These are phyloP conservation scores for Saposhnikovia divaricata DNA, from an alignment of 129 eudicot genomes.

Conservation along the genomic window DNA sequence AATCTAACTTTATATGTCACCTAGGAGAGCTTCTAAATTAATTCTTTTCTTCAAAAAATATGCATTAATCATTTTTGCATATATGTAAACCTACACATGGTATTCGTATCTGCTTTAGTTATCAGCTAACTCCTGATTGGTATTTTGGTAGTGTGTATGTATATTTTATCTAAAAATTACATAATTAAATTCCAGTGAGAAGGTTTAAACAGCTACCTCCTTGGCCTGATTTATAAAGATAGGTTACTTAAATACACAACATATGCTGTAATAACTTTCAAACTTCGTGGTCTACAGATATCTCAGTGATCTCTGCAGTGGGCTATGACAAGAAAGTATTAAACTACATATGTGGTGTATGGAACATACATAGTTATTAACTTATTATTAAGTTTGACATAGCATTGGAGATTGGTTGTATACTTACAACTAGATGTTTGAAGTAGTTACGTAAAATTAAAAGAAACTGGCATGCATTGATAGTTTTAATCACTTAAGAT, in stretches of 20 bases:
- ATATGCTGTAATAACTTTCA: neutral
- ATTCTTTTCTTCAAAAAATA: neutral
- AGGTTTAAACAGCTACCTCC: neutral
- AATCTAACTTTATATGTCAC: neutral
- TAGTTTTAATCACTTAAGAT: neutral
- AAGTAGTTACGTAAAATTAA: neutral
- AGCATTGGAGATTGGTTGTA: neutral
- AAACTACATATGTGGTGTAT: neutral
- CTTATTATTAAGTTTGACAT: neutral
- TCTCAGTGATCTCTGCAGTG: neutral
- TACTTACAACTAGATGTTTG: constrained; percentile 3
- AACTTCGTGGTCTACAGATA: neutral
- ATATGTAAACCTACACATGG: neutral
- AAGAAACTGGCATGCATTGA: neutral
- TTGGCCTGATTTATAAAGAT: neutral
- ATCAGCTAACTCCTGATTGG: neutral
- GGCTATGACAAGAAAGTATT: neutral
- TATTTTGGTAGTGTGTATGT: neutral
- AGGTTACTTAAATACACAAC: neutral
- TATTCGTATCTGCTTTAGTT: neutral
- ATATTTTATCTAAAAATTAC: neutral
- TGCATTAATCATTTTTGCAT: neutral
- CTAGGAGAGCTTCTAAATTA: neutral
- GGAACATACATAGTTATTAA: neutral
- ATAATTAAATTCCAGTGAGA: neutral